A percentile compares a stretch with the other conserved stretches of the same genome.
Conservation (phyloP, 176 grass and related monocot species). For the Lolium multiflorum region DNA sequence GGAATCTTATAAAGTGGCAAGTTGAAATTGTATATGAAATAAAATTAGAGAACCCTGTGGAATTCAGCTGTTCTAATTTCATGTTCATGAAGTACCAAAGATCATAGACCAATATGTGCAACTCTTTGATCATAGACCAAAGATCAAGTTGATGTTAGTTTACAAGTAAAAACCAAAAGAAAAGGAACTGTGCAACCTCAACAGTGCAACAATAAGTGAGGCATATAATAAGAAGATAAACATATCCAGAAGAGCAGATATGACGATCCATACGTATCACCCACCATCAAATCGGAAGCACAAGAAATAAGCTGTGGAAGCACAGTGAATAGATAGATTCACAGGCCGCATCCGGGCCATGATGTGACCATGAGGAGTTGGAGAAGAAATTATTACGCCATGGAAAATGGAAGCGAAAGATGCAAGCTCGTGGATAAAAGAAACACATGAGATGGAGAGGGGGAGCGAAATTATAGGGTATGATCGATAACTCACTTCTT, state of each 20-base stretch:
- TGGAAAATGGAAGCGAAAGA: conserved; percentile 4
- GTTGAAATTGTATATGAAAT: conserved; percentile 3
- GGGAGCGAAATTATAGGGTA: neutral
- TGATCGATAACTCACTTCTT: conserved; percentile 71
- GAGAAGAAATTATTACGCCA: conserved; percentile 45
- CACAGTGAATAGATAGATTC: conserved; percentile 49
- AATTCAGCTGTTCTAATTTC: conserved; percentile 17
- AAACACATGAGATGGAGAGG: neutral
- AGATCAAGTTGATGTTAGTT: conserved; percentile 2
- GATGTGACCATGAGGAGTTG: conserved; percentile 62
- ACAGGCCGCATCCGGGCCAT: conserved; percentile 31
- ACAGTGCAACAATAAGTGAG: conserved; percentile 45
- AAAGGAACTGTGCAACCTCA: neutral
- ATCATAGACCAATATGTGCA: neutral
- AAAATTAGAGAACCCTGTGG: conserved; percentile 9
- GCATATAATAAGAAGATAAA: conserved; percentile 48
- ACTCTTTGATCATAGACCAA: conserved; percentile 1
- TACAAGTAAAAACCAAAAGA: neutral
- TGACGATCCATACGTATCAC: conserved; percentile 25
- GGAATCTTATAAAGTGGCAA: conserved; percentile 47
- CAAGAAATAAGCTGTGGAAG: conserved; percentile 57
- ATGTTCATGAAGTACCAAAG: conserved; percentile 32
- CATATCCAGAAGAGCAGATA: conserved; percentile 45
- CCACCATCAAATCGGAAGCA: conserved; percentile 57
- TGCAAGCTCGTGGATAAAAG: neutral